Conservation (phyloP, 2,329 filamentous ascomycete species). For the Pseudogymnoascus sp. region DNA sequence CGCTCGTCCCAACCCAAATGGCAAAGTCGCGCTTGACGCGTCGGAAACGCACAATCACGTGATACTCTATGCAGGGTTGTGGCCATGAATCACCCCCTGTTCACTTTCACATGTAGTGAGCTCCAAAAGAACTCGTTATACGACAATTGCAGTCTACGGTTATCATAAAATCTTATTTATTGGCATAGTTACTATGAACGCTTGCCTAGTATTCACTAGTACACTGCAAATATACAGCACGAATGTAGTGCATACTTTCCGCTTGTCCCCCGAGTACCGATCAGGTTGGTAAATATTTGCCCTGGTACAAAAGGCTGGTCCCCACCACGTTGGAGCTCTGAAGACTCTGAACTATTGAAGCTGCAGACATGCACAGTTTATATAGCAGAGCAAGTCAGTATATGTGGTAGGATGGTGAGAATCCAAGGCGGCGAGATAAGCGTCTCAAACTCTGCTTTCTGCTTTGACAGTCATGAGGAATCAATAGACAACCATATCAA, state of each 20-base stretch:
- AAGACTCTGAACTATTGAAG: not conserved
- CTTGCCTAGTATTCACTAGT: not conserved
- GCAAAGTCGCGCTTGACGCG: slow-evolving; percentile 1
- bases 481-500: not conserved
- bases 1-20: not conserved
- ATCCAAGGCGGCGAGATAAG: not conserved
- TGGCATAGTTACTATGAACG: not conserved
- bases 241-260: not conserved
- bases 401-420: not conserved
- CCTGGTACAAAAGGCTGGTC: not conserved
- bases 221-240: not conserved
- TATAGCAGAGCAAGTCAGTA: not conserved
- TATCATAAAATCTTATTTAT: not conserved
- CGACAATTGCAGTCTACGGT: not conserved
- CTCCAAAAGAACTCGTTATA: not conserved
- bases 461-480: not conserved
- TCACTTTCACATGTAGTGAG: not conserved
- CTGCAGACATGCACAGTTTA: not conserved
- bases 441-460: not conserved
- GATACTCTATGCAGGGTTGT: not conserved
- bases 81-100: not conserved
- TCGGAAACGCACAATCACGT: not conserved
- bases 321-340: not conserved
- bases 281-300: not conserved
- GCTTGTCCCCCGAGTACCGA: not conserved